Percentiles rank a stretch among this genome's conserved stretches.
Evolutionary conservation across 148 eudicot genomes (phyloP).

Genomic region (Cornus suecica): DNA sequence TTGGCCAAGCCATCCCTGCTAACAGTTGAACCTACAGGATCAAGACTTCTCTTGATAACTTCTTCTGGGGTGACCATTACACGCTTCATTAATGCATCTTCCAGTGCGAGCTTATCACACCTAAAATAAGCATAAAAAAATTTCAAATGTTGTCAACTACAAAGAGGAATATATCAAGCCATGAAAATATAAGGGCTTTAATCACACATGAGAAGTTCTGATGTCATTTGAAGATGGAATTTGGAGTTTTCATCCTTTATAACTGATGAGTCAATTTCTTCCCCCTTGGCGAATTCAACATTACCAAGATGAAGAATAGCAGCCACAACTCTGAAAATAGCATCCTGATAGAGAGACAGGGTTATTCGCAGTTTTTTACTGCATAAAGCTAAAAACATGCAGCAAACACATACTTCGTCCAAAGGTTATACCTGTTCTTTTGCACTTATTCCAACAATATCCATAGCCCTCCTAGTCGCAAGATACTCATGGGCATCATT

Average conservation of each 20-base stretch:
- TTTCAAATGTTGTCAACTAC: slow-evolving; percentile 2
- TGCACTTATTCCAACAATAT: slow-evolving; percentile 79
- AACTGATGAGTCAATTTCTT: slow-evolving; percentile 79
- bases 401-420: not conserved
- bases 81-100: slow-evolving; percentile 84
- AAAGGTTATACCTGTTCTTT: slow-evolving; percentile 57
- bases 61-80: slow-evolving; percentile 94
- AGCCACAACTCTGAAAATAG: slow-evolving; percentile 87
- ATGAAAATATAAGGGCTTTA: slow-evolving; percentile 5
- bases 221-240: slow-evolving; percentile 71
- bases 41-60: slow-evolving; percentile 85
- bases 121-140: slow-evolving; percentile 28
- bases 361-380: slow-evolving; percentile 6
- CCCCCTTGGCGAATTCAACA: slow-evolving; percentile 64
- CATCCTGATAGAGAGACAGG: slow-evolving; percentile 51
- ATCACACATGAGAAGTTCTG: slow-evolving; percentile 76
- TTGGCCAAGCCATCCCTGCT: slow-evolving; percentile 93
- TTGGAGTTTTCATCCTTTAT: slow-evolving; percentile 69
- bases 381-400: too few relatives aligned
- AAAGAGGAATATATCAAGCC: not conserved
- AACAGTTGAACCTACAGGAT: slow-evolving; percentile 64
- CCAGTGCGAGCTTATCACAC: slow-evolving; percentile 68
- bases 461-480: slow-evolving; percentile 92
- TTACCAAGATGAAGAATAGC: slow-evolving; percentile 87
- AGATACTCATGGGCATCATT: slow-evolving; percentile 80